Conservation (phyloP, 495 filamentous ascomycete genomes). For the Pseudevernia furfuracea region DNA sequence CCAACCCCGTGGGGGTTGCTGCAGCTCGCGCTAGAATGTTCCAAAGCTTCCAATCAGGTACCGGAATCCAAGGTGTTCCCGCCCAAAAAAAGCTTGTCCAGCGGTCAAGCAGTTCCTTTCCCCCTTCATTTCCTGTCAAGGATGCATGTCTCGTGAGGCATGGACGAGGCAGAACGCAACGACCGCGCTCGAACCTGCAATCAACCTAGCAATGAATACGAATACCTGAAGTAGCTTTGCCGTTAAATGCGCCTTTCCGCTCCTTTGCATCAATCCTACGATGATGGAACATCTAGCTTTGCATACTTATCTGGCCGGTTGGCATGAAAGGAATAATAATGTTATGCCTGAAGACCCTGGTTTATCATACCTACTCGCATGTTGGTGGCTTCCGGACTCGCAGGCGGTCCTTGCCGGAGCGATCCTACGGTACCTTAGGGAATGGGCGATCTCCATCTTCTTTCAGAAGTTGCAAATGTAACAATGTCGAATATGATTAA, state of each 20-base stretch:
- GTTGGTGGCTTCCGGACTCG: constrained; percentile 4
- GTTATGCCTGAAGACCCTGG: background rate
- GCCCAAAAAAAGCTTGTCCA: constrained; percentile 8
- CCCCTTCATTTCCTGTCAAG: background rate
- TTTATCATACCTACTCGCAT: background rate
- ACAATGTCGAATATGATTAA: background rate
- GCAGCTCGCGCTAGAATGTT: constrained; percentile 13
- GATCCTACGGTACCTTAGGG: constrained; percentile 2
- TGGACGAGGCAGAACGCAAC: background rate
- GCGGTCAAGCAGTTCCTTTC: background rate
- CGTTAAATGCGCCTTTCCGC: background rate
- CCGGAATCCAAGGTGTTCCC: background rate
- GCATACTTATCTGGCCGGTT: background rate
- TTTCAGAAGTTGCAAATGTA: background rate
- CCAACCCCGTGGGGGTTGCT: background rate
- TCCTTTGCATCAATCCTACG: background rate
- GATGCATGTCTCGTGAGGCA: background rate
- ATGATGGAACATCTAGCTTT: background rate
- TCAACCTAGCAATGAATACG: background rate
- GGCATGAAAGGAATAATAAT: background rate
- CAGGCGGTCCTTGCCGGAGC: constrained; percentile 4
- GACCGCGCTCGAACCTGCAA: background rate
- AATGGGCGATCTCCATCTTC: background rate
- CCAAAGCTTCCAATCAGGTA: constrained; percentile 18
- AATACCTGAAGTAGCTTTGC: background rate